Conservation (phyloP, 352 stramenopile genomes). For the Aphanomyces invadans region DNA sequence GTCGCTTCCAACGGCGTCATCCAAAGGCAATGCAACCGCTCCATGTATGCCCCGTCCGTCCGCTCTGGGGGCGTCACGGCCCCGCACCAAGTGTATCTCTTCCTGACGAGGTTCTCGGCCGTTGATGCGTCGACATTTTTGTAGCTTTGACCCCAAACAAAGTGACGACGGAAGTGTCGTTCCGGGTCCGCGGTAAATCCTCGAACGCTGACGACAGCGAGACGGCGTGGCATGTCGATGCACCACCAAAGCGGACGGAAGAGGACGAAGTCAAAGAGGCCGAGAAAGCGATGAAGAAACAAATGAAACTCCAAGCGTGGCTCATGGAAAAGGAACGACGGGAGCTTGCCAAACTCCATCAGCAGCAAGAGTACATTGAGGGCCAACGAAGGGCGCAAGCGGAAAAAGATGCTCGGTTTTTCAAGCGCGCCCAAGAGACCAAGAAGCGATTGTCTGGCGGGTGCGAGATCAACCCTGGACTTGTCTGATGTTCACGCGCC, state of each 20-base stretch:
- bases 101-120: conserved; percentile 11
- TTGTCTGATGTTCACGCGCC: neutral
- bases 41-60: conserved; percentile 26
- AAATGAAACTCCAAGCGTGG: conserved; percentile 85
- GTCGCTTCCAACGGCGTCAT: conserved; percentile 22
- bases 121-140: conserved; percentile 18
- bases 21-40: neutral
- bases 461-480: neutral
- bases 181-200: conserved; percentile 42
- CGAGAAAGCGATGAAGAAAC: conserved; percentile 81
- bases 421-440: conserved; percentile 17
- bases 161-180: conserved; percentile 39
- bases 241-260: conserved; percentile 22
- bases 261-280: conserved; percentile 29
- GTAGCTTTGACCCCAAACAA: conserved; percentile 10
- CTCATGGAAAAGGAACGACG: conserved; percentile 82
- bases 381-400: conserved; percentile 13
- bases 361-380: conserved; percentile 38
- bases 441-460: conserved; percentile 17
- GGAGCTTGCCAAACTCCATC: conserved; percentile 70
- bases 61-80: conserved; percentile 26
- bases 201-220: neutral
- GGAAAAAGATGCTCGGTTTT: conserved; percentile 24
- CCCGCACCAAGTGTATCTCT: neutral
- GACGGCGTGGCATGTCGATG: conserved; percentile 18